These are phyloP conservation scores for Magnolia sinica DNA, from an alignment of 164 flowering plant genomes.

Conservation along the genomic window DNA sequence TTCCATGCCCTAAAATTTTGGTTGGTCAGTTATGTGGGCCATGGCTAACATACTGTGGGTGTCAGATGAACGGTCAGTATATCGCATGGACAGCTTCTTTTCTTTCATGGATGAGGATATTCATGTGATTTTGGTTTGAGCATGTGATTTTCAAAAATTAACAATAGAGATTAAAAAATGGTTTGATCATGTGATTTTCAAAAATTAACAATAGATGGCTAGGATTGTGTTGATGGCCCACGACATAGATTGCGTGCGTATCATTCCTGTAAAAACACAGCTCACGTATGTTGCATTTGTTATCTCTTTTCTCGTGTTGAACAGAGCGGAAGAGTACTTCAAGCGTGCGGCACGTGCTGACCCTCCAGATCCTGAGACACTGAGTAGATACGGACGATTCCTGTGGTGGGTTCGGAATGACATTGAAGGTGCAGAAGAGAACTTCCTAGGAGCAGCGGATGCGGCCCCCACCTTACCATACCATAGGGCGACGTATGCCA, in stretches of 20 bases:
- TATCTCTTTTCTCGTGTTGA: not conserved
- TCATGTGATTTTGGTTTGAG: too few species aligned
- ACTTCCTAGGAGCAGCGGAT: constrained; percentile 66
- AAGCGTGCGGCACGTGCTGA: constrained; percentile 52
- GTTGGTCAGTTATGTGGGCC: too few species aligned
- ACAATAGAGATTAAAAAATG: too few species aligned
- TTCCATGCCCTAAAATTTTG: too few species aligned
- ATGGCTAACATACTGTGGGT: too few species aligned
- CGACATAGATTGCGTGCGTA: not conserved
- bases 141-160: too few species aligned
- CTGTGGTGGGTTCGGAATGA: constrained; percentile 73
- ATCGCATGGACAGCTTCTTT: too few species aligned
- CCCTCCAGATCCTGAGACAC: constrained; percentile 72
- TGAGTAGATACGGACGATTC: constrained; percentile 65
- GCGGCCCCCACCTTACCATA: constrained; percentile 67
- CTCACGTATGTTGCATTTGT: not conserved
- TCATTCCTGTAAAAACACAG: not conserved
- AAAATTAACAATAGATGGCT: too few species aligned
- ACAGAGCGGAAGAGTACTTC: constrained; percentile 92
- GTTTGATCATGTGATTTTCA: too few species aligned
- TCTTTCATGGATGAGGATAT: too few species aligned
- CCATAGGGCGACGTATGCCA: constrained; percentile 72
- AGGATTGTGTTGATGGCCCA: not conserved
- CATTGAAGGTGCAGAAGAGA: constrained; percentile 79
- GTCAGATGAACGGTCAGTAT: too few species aligned